Evolutionary conservation across 2,329 filamentous ascomycete species (phyloP).

Genomic region (Tolypocladium ophioglossoides): DNA sequence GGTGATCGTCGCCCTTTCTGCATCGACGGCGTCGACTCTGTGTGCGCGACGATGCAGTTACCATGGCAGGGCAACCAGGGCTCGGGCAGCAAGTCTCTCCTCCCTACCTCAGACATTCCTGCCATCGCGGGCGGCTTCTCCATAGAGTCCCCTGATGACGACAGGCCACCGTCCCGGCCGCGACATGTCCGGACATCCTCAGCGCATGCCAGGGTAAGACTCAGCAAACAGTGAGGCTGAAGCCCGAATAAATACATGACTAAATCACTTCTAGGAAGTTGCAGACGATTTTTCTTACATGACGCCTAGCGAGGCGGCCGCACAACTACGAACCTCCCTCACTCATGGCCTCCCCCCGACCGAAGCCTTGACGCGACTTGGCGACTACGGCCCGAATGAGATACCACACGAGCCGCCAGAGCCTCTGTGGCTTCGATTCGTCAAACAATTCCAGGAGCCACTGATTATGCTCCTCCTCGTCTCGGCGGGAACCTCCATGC

Average conservation of each 20-base stretch:
- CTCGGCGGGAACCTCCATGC: constrained; percentile 76
- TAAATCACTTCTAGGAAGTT: constrained; percentile 27
- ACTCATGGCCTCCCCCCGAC: constrained; percentile 68
- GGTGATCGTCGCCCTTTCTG: constrained; percentile 7
- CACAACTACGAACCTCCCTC: constrained; percentile 72
- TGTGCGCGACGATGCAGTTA: constrained; percentile 23
- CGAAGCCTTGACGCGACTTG: constrained; percentile 70
- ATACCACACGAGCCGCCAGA: constrained; percentile 90
- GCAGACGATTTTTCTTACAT: constrained; percentile 56
- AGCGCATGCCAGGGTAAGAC: constrained; percentile 42
- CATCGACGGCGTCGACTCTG: constrained; percentile 7
- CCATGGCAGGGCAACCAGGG: constrained; percentile 24
- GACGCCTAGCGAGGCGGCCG: constrained; percentile 67
- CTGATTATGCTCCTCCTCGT: constrained; percentile 84
- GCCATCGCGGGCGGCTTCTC: constrained; percentile 17
- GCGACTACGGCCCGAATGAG: constrained; percentile 82
- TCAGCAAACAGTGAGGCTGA: not conserved
- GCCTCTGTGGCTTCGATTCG: constrained; percentile 86
- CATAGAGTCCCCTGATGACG: constrained; percentile 13
- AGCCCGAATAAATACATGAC: not conserved
- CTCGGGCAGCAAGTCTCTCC: constrained; percentile 18
- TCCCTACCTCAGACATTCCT: constrained; percentile 23
- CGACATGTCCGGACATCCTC: constrained; percentile 39
- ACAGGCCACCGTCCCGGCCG: constrained; percentile 16
- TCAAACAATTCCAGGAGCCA: constrained; percentile 95